These are phyloP conservation scores for Phialocephala subalpina DNA, from an alignment of 2,329 filamentous ascomycete genomes.

Conservation along the genomic window DNA sequence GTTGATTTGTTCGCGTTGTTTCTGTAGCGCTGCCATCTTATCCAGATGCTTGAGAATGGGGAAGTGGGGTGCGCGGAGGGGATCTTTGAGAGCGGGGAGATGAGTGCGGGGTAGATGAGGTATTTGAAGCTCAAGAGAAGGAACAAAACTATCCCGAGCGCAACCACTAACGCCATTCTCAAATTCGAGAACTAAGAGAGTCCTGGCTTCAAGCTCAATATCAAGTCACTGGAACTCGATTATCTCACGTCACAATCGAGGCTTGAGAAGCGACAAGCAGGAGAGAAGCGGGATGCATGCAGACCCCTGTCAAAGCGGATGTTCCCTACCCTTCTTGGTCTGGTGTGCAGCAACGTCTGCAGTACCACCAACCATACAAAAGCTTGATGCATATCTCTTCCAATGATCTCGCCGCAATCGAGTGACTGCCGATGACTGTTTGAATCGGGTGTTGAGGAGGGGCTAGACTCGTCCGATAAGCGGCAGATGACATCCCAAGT, in stretches of 20 bases:
- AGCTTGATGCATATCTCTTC: not conserved
- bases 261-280: not conserved
- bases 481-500: not conserved
- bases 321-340: not conserved
- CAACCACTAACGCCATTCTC: not conserved
- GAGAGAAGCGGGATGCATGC: not conserved
- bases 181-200: not conserved
- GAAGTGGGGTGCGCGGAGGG: slow-evolving; percentile 15
- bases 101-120: slow-evolving; percentile 16
- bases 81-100: slow-evolving; percentile 13
- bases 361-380: not conserved
- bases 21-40: slow-evolving; percentile 14
- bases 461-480: not conserved
- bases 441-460: not conserved
- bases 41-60: slow-evolving; percentile 16
- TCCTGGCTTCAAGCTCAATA: not conserved
- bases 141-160: not conserved
- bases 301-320: not conserved
- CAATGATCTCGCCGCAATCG: not conserved
- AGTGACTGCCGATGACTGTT: not conserved
- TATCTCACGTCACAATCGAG: not conserved
- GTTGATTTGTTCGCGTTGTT: slow-evolving; percentile 9
- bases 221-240: too few species aligned
- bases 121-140: slow-evolving; percentile 9
- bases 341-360: not conserved